Evolutionary conservation across 352 stramenopile genomes (phyloP), one percentile per base, ranked within the genome.

Genomic region (Phytophthora sp.): DNA sequence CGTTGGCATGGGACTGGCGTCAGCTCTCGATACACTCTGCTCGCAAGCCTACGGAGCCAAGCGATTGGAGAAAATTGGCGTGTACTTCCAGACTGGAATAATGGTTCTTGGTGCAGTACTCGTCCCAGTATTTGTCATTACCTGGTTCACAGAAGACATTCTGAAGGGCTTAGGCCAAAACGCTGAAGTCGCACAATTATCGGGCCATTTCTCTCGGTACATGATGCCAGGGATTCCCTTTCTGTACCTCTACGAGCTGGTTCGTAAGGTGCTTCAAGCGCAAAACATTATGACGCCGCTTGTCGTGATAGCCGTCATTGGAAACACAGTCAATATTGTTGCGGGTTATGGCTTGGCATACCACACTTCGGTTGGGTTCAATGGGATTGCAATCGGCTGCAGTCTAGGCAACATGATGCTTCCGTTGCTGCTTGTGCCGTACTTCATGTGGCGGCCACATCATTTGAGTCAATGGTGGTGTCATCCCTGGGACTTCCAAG

Each of bases 21-120:
- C 77, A 20, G 83, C 81, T 3, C 76, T 94, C 39, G 85, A 94
- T 56, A 92, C 85, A 52, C 76, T 94, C n/a, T 91, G 81, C 41
- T 76, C 72, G 3, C 75, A 90, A 47, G 82, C 82, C 24, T 82
- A 75, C 53, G 84, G 84, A 30, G 84, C 82, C 0, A 75, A 77
- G 27, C 63, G 76, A 6, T 54, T 57, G 6, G 64, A 77, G 1
- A 83, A 86, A 62, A 90, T 96, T 57, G 88, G 88, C 13, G 74
- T 80, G 47, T 93, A 91, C 69, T 76, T 91, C 44, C 77, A 94
- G 52, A 86, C 74, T 2, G 82, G 80, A 0, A 29, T 89, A 0
- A 24, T 90, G 26, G 73, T 92, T 8, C 62, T 93, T 30, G 44
- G 31, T 35, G 33, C n/a, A 1, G n/a, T 42, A 8, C 73, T 82